Base-by-base conservation (phyloP, 1,284 basidiomycete species). In the Melanopsichium pennsylvanicum region DNA sequence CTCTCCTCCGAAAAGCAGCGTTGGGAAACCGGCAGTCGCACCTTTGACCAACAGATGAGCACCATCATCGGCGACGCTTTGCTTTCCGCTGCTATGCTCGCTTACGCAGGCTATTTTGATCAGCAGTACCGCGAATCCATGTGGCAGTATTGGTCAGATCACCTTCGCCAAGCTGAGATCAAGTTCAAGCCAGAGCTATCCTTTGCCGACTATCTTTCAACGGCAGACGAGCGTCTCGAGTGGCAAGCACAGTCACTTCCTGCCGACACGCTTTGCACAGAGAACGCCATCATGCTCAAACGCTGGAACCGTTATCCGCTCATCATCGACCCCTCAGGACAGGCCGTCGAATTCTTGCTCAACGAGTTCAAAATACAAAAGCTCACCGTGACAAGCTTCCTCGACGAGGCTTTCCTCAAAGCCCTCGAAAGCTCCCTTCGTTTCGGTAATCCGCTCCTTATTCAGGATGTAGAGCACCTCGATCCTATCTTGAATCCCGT, bases 401-500 rank as follows among this genome's bases (percentile, higher is more conserved):
- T 97, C 57, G 96, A 99, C 81, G 94, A 96, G 80, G 91, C 96
- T 0, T 98, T 98, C 88, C 86, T 97, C 75, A 98, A 99, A 83
- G 93, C 96, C 36, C 85, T 99, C 67, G 96, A 99, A 83, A 94
- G 92, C 75, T 96, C 96, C n/a, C 86, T 99, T 57, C 94, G 96
- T 37, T 99, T 99, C 82, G 96, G 96, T 35, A 97, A 97, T 71
- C 93, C 96, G 0, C 85, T 99, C 3, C 87, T 99, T 47, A 96
- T 99, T 59, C 93, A 97, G 78, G 95, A 99, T 69, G 96, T 97
- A 34, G 96, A 99, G 80, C 91, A 95, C 74, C 87, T 98, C 29
- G 97, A 99, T 81, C 96, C 97, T 0, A 96, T 99, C 69, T 86
- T 99, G 58, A 98, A 99, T 76, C 91, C 95, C 2, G 93, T 99